Conservation (phyloP, 495 filamentous ascomycete genomes). For the Penicillium longicatenatum region DNA sequence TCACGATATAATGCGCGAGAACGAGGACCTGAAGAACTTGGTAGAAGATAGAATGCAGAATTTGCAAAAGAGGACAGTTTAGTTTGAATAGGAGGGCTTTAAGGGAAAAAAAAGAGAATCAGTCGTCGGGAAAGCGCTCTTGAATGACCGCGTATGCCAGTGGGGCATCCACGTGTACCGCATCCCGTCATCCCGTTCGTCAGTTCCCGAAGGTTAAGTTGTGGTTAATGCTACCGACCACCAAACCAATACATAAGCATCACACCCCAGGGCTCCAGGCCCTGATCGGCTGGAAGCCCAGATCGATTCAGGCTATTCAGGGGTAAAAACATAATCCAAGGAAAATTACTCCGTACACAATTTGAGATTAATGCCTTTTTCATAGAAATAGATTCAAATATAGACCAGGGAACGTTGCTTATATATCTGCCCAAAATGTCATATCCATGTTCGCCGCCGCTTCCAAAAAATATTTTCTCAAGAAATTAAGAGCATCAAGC, state of each 20-base stretch:
- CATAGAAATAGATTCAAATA: too few species aligned
- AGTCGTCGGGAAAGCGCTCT: not conserved
- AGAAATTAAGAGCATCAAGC: not conserved
- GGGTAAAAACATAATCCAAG: too few species aligned
- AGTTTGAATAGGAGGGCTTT: not conserved
- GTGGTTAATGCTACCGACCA: not conserved
- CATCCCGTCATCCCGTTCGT: not conserved
- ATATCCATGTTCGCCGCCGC: not conserved
- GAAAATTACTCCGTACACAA: too few species aligned
- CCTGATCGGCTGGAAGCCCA: not conserved
- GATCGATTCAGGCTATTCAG: too few species aligned
- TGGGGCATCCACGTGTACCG: conserved; percentile 3
- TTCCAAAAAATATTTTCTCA: not conserved
- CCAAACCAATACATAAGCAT: not conserved
- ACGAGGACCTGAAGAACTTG: too few species aligned
- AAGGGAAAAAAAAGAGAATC: not conserved
- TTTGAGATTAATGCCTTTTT: too few species aligned
- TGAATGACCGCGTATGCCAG: conserved; percentile 1
- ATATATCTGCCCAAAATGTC: not conserved
- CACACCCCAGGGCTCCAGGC: not conserved
- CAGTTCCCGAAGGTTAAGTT: not conserved
- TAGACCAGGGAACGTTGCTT: too few species aligned
- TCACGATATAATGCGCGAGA: not conserved
- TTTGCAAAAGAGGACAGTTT: not conserved
- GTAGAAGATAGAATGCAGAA: too few species aligned